These are phyloP conservation scores for Pythium rhizo-oryzae DNA, from an alignment of 352 stramenopile genomes.

Conservation along the genomic window DNA sequence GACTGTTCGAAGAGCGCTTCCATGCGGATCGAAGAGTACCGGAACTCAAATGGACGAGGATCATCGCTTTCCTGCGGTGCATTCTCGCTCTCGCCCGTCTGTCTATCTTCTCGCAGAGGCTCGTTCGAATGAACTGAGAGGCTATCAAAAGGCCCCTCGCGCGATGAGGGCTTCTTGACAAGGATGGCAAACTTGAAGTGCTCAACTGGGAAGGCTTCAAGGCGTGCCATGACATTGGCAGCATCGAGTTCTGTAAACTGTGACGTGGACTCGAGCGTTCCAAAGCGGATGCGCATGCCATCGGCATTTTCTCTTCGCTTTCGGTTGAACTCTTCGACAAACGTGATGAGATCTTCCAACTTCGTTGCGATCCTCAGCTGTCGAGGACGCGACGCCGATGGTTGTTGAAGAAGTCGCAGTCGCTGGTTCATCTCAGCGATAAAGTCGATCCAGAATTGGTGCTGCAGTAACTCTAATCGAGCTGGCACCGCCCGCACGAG, in stretches of 20 bases:
- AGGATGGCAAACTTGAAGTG: conserved; percentile 74
- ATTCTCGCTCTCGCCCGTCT: not conserved
- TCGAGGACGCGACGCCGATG: conserved; percentile 38
- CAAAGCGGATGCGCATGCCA: conserved; percentile 59
- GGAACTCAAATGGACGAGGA: conserved; percentile 61
- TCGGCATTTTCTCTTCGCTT: conserved; percentile 47
- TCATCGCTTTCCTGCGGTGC: conserved; percentile 28
- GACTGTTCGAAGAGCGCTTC: conserved; percentile 65
- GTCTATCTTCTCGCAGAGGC: too few relatives aligned
- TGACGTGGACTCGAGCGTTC: conserved; percentile 39
- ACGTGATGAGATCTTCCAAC: conserved; percentile 44
- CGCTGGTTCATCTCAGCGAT: conserved; percentile 70
- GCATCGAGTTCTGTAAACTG: conserved; percentile 8
- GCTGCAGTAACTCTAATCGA: conserved; percentile 64
- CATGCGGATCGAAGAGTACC: conserved; percentile 78
- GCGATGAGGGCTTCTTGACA: conserved; percentile 35
- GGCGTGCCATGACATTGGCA: conserved; percentile 4
- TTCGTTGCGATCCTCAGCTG: conserved; percentile 34
- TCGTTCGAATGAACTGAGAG: not conserved
- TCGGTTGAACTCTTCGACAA: conserved; percentile 63
- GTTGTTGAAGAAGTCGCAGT: conserved; percentile 65
- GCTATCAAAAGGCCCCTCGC: conserved; percentile 1
- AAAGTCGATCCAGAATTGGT: conserved; percentile 88
- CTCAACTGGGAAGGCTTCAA: conserved; percentile 37
- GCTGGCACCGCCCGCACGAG: conserved; percentile 74